Evolutionary conservation across 2,329 filamentous ascomycete genomes (phyloP).

Genomic region (Colletotrichum tamarilloi): DNA sequence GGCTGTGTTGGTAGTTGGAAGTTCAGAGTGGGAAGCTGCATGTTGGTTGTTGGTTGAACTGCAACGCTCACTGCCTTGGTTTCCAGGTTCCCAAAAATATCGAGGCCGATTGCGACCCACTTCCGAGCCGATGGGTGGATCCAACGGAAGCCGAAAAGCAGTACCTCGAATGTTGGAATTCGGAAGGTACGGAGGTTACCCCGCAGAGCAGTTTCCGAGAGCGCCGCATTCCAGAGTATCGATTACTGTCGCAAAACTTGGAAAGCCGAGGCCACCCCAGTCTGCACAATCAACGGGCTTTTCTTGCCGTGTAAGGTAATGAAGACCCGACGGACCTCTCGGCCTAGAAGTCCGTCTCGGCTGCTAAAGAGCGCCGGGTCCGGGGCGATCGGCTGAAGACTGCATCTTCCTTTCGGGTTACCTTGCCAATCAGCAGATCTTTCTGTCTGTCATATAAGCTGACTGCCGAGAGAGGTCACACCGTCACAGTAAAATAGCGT

Average conservation of each 20-base stretch:
- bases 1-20: neutral
- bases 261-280: neutral
- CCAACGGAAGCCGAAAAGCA: neutral
- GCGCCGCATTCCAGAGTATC: neutral
- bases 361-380: too few species aligned
- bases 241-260: neutral
- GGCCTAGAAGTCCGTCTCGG: too few species aligned
- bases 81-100: neutral
- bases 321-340: neutral
- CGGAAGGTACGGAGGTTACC: neutral
- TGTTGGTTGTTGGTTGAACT: too few species aligned
- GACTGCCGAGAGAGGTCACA: too few species aligned
- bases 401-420: too few species aligned
- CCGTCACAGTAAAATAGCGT: too few species aligned
- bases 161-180: neutral
- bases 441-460: too few species aligned
- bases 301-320: neutral
- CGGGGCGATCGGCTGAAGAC: too few species aligned
- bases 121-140: neutral
- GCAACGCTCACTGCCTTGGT: neutral
- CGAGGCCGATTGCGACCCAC: neutral
- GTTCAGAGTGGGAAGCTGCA: too few species aligned
- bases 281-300: too few species aligned
- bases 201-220: neutral
- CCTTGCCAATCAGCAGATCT: too few species aligned